Conservation (phyloP, 2,329 filamentous ascomycete species). For the Fusarium sp. region DNA sequence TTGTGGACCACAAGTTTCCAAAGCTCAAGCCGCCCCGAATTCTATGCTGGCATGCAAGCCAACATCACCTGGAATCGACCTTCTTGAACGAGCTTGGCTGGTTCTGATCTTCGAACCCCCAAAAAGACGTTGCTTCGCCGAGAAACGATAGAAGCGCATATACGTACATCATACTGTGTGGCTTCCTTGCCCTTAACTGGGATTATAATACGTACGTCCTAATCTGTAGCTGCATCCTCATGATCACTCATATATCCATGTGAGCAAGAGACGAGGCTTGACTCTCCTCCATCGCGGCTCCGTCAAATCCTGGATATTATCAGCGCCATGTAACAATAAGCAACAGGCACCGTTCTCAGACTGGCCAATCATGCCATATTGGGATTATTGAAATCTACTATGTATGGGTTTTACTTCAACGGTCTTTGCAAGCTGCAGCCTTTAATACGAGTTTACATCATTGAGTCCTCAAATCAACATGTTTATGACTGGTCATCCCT, state of each 20-base stretch:
- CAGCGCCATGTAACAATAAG: not conserved
- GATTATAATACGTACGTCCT: conserved; percentile 1
- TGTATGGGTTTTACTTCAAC: not conserved
- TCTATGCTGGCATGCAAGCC: conserved; percentile 5
- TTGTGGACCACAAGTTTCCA: conserved; percentile 1
- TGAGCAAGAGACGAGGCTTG: conserved; percentile 1
- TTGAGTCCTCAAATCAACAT: conserved; percentile 4
- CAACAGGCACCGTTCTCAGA: not conserved
- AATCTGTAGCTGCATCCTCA: conserved; percentile 5
- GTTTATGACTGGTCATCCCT: conserved; percentile 6
- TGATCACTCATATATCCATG: conserved; percentile 10
- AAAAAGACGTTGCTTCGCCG: not conserved
- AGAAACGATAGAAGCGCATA: not conserved
- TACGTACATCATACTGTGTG: conserved; percentile 3
- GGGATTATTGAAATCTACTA: not conserved
- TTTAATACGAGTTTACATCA: conserved; percentile 12
- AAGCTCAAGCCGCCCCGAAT: not conserved
- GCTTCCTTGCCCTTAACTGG: conserved; percentile 17
- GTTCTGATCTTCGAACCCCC: conserved; percentile 2
- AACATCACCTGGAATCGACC: not conserved
- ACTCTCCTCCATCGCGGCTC: not conserved
- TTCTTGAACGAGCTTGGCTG: conserved; percentile 21
- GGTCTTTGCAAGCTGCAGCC: not conserved
- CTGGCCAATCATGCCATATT: conserved; percentile 7
- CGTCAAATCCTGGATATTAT: not conserved